Conservation (phyloP, 148 eudicot species). For the Talinum fruticosum region DNA sequence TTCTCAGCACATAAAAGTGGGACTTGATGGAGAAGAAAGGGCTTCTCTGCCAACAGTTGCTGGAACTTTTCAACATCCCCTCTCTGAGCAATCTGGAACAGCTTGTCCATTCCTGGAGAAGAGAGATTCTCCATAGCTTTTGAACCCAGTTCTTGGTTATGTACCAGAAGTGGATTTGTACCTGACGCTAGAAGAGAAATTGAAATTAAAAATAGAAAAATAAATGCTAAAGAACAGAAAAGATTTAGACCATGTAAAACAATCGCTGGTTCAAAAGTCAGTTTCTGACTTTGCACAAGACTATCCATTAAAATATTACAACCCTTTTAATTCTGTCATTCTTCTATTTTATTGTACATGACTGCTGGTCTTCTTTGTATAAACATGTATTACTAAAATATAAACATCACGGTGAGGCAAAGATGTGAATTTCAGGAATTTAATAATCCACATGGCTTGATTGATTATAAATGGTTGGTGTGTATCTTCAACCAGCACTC, state of each 20-base stretch:
- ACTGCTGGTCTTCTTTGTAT: neutral
- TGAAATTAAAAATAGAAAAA: neutral
- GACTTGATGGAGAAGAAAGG: conserved; percentile 28
- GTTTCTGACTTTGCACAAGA: neutral
- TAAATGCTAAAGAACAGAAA: neutral
- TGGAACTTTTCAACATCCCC: conserved; percentile 34
- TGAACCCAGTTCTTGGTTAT: neutral
- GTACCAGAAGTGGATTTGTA: neutral
- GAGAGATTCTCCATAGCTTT: neutral
- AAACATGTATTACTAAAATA: neutral
- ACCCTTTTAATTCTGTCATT: neutral
- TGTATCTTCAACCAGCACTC: no score
- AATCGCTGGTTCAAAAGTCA: neutral
- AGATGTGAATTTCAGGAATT: neutral
- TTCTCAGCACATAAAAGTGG: conserved; percentile 25
- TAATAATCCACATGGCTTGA: neutral
- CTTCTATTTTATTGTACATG: neutral
- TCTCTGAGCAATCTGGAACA: conserved; percentile 26
- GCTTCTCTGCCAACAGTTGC: conserved; percentile 26
- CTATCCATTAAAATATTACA: neutral
- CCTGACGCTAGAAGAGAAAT: neutral
- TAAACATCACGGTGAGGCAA: neutral
- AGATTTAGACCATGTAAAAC: neutral
- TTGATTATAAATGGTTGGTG: neutral
- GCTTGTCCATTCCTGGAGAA: conserved; percentile 22